These are phyloP conservation scores for Ceratocystis albifundus DNA, from an alignment of 2,329 filamentous ascomycete genomes.

Conservation along the genomic window DNA sequence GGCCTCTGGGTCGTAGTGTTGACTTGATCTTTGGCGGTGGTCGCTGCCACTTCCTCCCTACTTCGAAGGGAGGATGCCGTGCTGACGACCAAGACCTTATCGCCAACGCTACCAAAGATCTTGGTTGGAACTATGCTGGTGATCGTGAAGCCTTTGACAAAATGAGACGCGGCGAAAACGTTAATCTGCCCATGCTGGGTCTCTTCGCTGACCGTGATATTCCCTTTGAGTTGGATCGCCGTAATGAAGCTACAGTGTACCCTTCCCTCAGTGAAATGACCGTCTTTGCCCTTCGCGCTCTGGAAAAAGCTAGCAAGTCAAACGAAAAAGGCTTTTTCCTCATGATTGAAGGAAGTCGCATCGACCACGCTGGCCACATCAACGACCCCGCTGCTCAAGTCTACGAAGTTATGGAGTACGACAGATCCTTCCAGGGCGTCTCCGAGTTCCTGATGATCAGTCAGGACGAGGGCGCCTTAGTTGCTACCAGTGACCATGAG, in stretches of 20 bases:
- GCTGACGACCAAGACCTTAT: constrained; percentile 66
- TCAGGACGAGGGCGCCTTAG: constrained; percentile 63
- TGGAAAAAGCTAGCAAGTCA: constrained; percentile 69
- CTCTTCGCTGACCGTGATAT: constrained; percentile 75
- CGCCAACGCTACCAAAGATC: constrained; percentile 57
- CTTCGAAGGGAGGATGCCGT: constrained; percentile 70
- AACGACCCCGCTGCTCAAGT: constrained; percentile 79
- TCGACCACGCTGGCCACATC: constrained; percentile 84
- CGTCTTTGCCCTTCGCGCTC: constrained; percentile 62
- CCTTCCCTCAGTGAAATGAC: constrained; percentile 90
- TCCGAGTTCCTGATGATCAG: constrained; percentile 72
- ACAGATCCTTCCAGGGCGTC: constrained; percentile 71
- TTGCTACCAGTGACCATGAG: constrained; percentile 90
- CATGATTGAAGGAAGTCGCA: constrained; percentile 94
- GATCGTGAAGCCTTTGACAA: constrained; percentile 64
- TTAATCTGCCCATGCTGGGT: constrained; percentile 71
- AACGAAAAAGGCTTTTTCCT: constrained; percentile 92
- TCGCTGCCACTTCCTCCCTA: constrained; percentile 83
- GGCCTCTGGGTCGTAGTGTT: constrained; percentile 74
- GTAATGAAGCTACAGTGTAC: constrained; percentile 64
- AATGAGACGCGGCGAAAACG: constrained; percentile 53
- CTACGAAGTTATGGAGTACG: constrained; percentile 89
- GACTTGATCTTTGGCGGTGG: constrained; percentile 91
- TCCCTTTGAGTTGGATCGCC: constrained; percentile 86
- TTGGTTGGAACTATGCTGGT: constrained; percentile 68